Evolutionary conservation across 148 eudicot genomes (phyloP).

Genomic region (Vaccinium darrowii): DNA sequence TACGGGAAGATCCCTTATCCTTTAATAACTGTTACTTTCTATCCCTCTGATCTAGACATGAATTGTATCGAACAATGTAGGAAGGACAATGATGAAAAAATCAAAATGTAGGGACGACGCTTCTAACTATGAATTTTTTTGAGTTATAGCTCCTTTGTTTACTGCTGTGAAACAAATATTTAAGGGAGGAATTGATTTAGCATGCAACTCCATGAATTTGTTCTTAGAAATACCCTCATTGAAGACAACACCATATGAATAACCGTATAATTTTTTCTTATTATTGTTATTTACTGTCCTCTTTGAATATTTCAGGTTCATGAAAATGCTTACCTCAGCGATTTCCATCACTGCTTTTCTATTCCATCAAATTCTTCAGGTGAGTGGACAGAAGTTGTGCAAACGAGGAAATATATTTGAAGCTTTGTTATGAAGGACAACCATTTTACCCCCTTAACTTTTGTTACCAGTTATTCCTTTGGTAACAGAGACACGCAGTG

Average conservation of each 20-base stretch:
- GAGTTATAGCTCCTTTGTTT: neutral
- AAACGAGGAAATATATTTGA: constrained; percentile 4
- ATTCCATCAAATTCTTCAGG: constrained; percentile 82
- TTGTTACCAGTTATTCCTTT: neutral
- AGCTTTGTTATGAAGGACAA: neutral
- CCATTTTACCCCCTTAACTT: neutral
- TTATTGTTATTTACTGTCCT: neutral
- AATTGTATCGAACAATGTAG: neutral
- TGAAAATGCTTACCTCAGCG: constrained; percentile 97
- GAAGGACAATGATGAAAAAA: neutral
- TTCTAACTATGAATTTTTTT: neutral
- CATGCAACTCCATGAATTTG: neutral
- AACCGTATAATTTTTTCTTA: neutral
- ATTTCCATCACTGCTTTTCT: constrained; percentile 93
- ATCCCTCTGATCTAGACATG: neutral
- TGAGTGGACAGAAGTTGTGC: constrained; percentile 26
- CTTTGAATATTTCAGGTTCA: constrained; percentile 68
- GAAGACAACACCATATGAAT: neutral
- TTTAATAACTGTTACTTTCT: neutral
- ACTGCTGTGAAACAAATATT: neutral
- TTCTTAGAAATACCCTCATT: neutral
- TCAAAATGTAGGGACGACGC: neutral
- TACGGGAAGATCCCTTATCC: neutral
- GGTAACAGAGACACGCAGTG: neutral
- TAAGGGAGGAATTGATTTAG: neutral